Evolutionary conservation across 2,329 filamentous ascomycete genomes (phyloP).

Genomic region (Phialocephala sp.): DNA sequence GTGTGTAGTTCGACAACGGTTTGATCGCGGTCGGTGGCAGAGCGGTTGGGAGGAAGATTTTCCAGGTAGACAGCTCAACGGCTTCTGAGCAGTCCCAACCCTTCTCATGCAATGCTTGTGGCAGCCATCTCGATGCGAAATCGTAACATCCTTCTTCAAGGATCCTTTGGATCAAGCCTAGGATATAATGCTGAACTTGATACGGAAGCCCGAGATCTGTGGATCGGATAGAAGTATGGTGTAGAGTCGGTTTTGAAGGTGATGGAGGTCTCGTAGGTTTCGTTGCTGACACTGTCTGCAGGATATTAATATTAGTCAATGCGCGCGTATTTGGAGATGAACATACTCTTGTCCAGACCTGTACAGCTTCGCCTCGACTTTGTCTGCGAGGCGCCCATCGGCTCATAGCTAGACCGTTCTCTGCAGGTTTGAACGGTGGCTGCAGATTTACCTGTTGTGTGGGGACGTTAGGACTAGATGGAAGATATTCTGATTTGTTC

Average conservation of each 20-base stretch:
- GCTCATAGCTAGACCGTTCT: slow-evolving; percentile 32
- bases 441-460: background rate
- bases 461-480: background rate
- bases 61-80: slow-evolving; percentile 42
- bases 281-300: background rate
- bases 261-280: background rate
- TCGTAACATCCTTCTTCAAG: slow-evolving; percentile 42
- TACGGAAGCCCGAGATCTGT: slow-evolving; percentile 42
- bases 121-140: slow-evolving; percentile 41
- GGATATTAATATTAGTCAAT: background rate
- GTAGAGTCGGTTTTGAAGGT: slow-evolving; percentile 8
- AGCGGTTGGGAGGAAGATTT: slow-evolving; percentile 31
- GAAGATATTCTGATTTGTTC: background rate
- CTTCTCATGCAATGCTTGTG: slow-evolving; percentile 31
- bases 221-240: background rate
- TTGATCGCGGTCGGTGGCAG: slow-evolving; percentile 34
- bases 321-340: background rate
- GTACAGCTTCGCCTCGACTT: slow-evolving; percentile 15
- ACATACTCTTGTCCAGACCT: slow-evolving; percentile 37
- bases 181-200: slow-evolving; percentile 44
- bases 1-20: slow-evolving; percentile 26
- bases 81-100: slow-evolving; percentile 40
- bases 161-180: slow-evolving; percentile 41
- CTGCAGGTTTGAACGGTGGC: slow-evolving; percentile 45
- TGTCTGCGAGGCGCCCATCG: slow-evolving; percentile 38